Percentiles rank a stretch among this genome's conserved stretches.
These are phyloP conservation scores for Fusarium sp. DNA, from an alignment of 2,329 filamentous ascomycete species.

Conservation along the genomic window DNA sequence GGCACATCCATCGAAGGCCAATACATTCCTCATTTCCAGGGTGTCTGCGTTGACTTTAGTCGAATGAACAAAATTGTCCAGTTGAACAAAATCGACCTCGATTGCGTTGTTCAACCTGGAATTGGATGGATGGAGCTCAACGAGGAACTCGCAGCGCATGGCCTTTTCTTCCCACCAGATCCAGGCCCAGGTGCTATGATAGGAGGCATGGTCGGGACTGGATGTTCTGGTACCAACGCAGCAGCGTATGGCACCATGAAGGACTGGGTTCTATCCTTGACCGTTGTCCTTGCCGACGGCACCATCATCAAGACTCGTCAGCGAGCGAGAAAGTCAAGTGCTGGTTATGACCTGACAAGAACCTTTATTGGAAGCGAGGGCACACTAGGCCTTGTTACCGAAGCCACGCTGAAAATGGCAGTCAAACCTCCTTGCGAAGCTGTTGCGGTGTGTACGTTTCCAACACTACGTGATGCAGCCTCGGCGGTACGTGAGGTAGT, in stretches of 20 bases:
- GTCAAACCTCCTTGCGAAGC: constrained; percentile 82
- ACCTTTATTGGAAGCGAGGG: constrained; percentile 89
- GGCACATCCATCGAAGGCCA: constrained; percentile 91
- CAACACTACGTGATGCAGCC: constrained; percentile 81
- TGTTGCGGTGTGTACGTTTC: constrained; percentile 85
- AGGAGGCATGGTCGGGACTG: constrained; percentile 86
- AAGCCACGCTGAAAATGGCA: constrained; percentile 76
- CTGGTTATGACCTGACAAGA: constrained; percentile 85
- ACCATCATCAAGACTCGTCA: constrained; percentile 83
- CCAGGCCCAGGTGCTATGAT: constrained; percentile 82
- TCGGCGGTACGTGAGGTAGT: constrained; percentile 80
- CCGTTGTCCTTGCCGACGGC: constrained; percentile 84
- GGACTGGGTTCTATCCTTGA: constrained; percentile 87
- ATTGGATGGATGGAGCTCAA: constrained; percentile 94
- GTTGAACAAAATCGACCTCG: constrained; percentile 89
- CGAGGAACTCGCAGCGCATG: constrained; percentile 75
- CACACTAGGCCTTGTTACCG: constrained; percentile 84
- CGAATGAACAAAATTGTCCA: constrained; percentile 87
- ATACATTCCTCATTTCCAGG: constrained; percentile 87
- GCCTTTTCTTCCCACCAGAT: constrained; percentile 92
- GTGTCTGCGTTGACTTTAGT: constrained; percentile 89
- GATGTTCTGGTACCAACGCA: constrained; percentile 83
- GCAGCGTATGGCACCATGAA: constrained; percentile 89
- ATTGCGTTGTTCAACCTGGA: constrained; percentile 90
- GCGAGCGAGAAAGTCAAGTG: constrained; percentile 82